phyloP scores from a whole-genome alignment of 306 rosid species.

The Cicer pinnatifidum region DNA sequence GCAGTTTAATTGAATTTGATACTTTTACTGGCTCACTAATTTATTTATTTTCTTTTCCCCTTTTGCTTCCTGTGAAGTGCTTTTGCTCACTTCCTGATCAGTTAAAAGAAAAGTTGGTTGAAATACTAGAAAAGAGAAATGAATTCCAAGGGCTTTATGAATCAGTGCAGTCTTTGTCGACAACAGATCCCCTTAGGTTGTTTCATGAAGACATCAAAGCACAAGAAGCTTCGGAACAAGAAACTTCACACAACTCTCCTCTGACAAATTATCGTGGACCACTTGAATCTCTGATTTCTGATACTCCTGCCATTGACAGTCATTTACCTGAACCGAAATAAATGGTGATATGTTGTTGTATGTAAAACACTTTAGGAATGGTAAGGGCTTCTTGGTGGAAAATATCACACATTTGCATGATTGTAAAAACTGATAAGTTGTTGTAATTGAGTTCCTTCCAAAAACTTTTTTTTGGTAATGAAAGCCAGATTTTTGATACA shows the following conservation, averaged over 20 bases:
- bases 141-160: constrained; percentile 64
- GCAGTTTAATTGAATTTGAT: constrained; percentile 22
- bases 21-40: constrained; percentile 5
- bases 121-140: constrained; percentile 54
- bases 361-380: constrained; percentile 29
- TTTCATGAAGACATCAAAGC: constrained; percentile 57
- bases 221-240: constrained; percentile 44
- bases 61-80: constrained; percentile 57
- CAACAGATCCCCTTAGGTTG: constrained; percentile 62
- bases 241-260: constrained; percentile 41
- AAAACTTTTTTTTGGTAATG: background rate
- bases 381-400: constrained; percentile 19
- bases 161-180: constrained; percentile 67
- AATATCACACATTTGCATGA: constrained; percentile 12
- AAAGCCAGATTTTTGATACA: background rate
- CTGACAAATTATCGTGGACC: constrained; percentile 53
- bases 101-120: constrained; percentile 64
- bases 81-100: constrained; percentile 73
- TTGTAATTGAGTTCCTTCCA: constrained; percentile 7
- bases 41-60: constrained; percentile 23
- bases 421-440: constrained; percentile 11
- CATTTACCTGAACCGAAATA: constrained; percentile 48
- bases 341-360: constrained; percentile 15
- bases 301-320: constrained; percentile 53
- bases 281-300: constrained; percentile 58